Conservation (phyloP, 129 eudicot genomes). For the Escallonia rubra region DNA sequence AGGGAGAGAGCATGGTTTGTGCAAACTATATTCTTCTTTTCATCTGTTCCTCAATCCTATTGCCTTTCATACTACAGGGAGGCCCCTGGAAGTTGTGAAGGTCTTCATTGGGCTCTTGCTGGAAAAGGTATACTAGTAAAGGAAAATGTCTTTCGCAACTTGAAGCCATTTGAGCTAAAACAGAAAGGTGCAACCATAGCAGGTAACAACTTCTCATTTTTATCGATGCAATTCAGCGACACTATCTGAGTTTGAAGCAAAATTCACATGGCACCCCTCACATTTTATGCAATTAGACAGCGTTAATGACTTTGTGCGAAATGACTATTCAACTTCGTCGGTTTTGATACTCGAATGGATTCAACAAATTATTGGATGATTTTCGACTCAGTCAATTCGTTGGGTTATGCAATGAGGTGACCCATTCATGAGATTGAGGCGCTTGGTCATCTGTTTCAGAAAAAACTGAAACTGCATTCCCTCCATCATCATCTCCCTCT, state of each 20-base stretch:
- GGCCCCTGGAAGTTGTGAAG: conserved; percentile 18
- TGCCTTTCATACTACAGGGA: conserved; percentile 13
- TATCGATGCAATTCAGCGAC: background rate
- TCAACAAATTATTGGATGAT: too few relatives aligned
- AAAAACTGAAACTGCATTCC: too few relatives aligned
- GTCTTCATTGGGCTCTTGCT: conserved; percentile 32
- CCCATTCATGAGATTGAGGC: too few relatives aligned
- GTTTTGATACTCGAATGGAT: too few relatives aligned
- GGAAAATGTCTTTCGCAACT: conserved; percentile 30
- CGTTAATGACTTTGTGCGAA: too few relatives aligned
- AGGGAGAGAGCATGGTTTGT: background rate
- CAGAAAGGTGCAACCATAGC: conserved; percentile 27
- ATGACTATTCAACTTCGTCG: too few relatives aligned
- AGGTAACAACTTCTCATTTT: conserved; percentile 12
- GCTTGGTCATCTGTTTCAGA: too few relatives aligned
- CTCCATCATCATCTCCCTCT: too few relatives aligned
- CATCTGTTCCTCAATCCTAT: background rate
- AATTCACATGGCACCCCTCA: too few relatives aligned
- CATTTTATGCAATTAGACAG: too few relatives aligned
- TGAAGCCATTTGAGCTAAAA: conserved; percentile 21
- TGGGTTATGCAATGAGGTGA: too few relatives aligned
- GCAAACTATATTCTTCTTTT: background rate
- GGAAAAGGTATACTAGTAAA: conserved; percentile 27
- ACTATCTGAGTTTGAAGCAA: background rate
- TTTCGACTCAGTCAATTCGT: too few relatives aligned